A percentile compares a stretch with the other conserved stretches of the same genome.
Conservation (phyloP, 2,329 filamentous ascomycete genomes). For the Coleophoma crateriformis region DNA sequence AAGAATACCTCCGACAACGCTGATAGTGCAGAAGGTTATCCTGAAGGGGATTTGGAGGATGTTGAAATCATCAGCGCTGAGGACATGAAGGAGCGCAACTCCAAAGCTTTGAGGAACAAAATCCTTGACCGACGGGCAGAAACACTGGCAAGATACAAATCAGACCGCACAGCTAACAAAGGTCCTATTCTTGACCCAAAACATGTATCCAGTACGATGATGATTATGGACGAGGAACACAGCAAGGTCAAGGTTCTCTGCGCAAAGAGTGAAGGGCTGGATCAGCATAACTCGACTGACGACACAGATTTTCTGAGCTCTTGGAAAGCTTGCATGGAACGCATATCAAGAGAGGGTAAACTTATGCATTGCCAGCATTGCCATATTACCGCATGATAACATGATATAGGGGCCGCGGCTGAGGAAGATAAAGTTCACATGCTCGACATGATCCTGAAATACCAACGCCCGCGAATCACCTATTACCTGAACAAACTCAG, state of each 20-base stretch:
- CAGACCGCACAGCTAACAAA: conserved; percentile 6
- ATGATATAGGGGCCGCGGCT: too few species aligned
- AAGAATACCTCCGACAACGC: not conserved
- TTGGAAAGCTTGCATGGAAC: conserved; percentile 5
- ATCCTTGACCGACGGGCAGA: conserved; percentile 7
- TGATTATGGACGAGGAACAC: conserved; percentile 4
- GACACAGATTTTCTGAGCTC: conserved; percentile 6
- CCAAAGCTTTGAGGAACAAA: conserved; percentile 3
- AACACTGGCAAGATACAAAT: conserved; percentile 9
- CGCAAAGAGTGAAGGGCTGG: conserved; percentile 5
- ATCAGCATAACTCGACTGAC: conserved; percentile 3
- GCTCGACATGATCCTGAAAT: too few species aligned
- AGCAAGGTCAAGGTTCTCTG: conserved; percentile 5
- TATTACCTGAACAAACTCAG: too few species aligned
- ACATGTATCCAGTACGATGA: conserved; percentile 7
- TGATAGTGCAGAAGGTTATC: conserved; percentile 6
- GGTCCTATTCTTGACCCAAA: conserved; percentile 5
- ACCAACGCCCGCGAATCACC: too few species aligned
- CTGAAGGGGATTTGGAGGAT: conserved; percentile 6
- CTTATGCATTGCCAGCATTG: too few species aligned
- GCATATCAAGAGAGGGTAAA: too few species aligned
- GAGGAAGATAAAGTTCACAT: too few species aligned
- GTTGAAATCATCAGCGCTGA: conserved; percentile 6
- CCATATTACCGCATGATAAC: too few species aligned
- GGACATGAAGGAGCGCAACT: conserved; percentile 1